These are phyloP conservation scores for Salpingoeca rosetta DNA, from an alignment of 78 protist genomes.

Conservation along the genomic window DNA sequence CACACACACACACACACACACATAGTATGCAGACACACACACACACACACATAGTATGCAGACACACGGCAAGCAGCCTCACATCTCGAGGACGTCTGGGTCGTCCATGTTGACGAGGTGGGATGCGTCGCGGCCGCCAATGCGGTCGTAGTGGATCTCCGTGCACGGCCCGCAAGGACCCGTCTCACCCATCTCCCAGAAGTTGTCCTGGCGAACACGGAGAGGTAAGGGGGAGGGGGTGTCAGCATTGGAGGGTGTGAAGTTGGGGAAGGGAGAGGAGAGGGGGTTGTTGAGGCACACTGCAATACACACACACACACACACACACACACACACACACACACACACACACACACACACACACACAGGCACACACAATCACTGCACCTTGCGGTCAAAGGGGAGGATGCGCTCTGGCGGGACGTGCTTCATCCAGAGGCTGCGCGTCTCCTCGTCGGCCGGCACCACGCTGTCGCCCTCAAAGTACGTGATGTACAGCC, in stretches of 20 bases:
- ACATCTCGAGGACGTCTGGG: slow-evolving; percentile 89
- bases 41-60: too few relatives aligned
- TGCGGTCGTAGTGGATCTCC: slow-evolving; percentile 94
- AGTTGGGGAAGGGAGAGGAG: too few relatives aligned
- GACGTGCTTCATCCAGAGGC: slow-evolving; percentile 77
- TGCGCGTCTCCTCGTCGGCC: slow-evolving; percentile 77
- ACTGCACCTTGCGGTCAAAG: slow-evolving; percentile 47
- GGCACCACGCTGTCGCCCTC: slow-evolving; percentile 68
- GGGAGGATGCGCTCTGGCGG: slow-evolving; percentile 84
- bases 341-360: too few relatives aligned
- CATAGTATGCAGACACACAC: too few relatives aligned
- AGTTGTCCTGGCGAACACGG: slow-evolving; percentile 64
- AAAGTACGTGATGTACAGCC: slow-evolving; percentile 88
- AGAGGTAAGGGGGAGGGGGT: too few relatives aligned
- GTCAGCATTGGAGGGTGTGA: neutral
- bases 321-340: too few relatives aligned
- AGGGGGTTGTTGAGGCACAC: too few relatives aligned
- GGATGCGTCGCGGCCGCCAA: slow-evolving; percentile 80
- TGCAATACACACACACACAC: too few relatives aligned
- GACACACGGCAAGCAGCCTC: too few relatives aligned
- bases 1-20: too few relatives aligned
- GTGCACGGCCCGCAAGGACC: slow-evolving; percentile 99
- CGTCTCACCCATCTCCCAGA: slow-evolving; percentile 96
- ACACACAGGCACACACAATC: too few relatives aligned
- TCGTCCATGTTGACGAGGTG: slow-evolving; percentile 86